phyloP scores from a whole-genome alignment of 805 yeast genomes.

The Limtongia smithiae region DNA sequence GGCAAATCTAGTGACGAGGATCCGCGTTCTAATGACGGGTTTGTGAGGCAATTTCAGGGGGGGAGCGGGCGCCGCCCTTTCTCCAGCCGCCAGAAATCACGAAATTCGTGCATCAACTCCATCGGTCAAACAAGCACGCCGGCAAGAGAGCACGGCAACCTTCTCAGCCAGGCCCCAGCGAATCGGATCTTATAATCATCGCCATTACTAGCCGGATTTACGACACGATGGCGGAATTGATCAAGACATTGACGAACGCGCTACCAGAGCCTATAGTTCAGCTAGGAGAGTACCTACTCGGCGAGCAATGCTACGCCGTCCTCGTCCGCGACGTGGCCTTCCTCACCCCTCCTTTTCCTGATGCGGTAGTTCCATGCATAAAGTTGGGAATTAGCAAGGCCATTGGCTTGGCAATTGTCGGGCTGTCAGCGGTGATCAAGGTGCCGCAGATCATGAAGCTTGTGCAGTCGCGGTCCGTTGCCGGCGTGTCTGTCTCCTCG shows the following conservation, averaged over 20 bases:
- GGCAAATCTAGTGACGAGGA: too few species aligned
- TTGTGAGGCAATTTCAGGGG: too few species aligned
- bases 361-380: slow-evolving; percentile 28
- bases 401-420: slow-evolving; percentile 40
- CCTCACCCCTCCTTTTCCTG: slow-evolving; percentile 21
- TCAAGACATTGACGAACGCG: slow-evolving; percentile 5
- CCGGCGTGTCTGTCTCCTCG: slow-evolving; percentile 39
- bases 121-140: too few species aligned
- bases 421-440: slow-evolving; percentile 41
- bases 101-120: too few species aligned
- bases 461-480: slow-evolving; percentile 36
- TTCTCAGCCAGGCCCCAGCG: too few species aligned
- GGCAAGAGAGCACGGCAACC: too few species aligned
- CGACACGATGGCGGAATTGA: background rate
- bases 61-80: too few species aligned
- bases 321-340: slow-evolving; percentile 31
- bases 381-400: slow-evolving; percentile 37
- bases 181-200: too few species aligned
- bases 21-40: too few species aligned
- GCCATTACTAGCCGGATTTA: too few species aligned
- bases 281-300: slow-evolving; percentile 29
- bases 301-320: slow-evolving; percentile 29
- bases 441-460: slow-evolving; percentile 44
- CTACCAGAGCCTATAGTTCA: slow-evolving; percentile 29
- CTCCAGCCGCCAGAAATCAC: too few species aligned